Conservation (phyloP, 768 basidiomycete species). For the Tylopilus felleus region DNA sequence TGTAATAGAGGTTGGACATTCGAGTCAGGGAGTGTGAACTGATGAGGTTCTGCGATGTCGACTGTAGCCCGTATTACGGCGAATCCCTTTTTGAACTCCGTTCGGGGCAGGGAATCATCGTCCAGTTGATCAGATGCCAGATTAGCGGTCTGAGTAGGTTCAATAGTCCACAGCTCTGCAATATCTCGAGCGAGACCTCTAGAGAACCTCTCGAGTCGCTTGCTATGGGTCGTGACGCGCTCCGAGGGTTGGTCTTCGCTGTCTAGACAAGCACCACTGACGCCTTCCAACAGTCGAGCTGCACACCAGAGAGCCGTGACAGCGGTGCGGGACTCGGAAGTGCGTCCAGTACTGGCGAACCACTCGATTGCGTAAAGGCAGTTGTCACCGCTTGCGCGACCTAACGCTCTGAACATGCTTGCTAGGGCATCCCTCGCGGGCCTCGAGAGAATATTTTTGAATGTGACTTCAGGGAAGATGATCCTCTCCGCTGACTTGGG, state of each 20-base stretch:
- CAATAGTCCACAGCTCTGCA: slow-evolving; percentile 68
- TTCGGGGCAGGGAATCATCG: slow-evolving; percentile 38
- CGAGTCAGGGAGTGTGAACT: slow-evolving; percentile 25
- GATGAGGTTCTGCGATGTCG: slow-evolving; percentile 40
- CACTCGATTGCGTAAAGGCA: slow-evolving; percentile 81
- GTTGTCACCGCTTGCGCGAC: slow-evolving; percentile 62
- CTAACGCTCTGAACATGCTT: slow-evolving; percentile 71
- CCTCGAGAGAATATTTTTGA: slow-evolving; percentile 53
- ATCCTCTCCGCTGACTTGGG: slow-evolving; percentile 33
- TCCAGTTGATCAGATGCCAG: slow-evolving; percentile 10
- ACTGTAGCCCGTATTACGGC: slow-evolving; percentile 57
- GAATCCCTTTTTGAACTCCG: slow-evolving; percentile 69
- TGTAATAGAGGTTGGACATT: slow-evolving; percentile 63
- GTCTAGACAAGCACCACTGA: slow-evolving; percentile 47
- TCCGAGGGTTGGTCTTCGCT: slow-evolving; percentile 11
- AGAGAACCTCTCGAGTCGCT: slow-evolving; percentile 59
- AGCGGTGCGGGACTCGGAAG: slow-evolving; percentile 42
- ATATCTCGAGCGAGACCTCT: slow-evolving; percentile 60
- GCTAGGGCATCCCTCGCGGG: slow-evolving; percentile 54
- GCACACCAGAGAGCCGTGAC: slow-evolving; percentile 86
- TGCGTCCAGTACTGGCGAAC: slow-evolving; percentile 57
- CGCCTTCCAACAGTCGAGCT: slow-evolving; percentile 70
- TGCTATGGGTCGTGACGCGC: slow-evolving; percentile 31
- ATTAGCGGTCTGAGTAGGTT: slow-evolving; percentile 31
- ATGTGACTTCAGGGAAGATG: slow-evolving; percentile 56